Percentiles rank a stretch among this genome's conserved stretches.
Conservation (phyloP, 306 rosid species). For the Quercus rubra region DNA sequence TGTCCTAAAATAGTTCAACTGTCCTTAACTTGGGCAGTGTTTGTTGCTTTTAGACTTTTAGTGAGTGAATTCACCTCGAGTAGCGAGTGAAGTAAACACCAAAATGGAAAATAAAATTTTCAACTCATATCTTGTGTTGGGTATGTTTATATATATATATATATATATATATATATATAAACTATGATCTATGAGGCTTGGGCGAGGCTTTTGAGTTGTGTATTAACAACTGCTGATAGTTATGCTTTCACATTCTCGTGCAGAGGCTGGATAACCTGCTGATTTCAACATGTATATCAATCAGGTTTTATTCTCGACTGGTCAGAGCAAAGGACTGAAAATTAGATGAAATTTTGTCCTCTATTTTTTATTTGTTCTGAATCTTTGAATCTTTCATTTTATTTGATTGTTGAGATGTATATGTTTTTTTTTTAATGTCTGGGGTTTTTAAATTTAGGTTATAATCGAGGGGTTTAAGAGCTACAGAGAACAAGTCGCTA, state of each 20-base stretch:
- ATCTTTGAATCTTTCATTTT: not conserved
- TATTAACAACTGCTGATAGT: conserved; percentile 19
- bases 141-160: not conserved
- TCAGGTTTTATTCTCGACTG: conserved; percentile 55
- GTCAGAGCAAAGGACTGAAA: no score
- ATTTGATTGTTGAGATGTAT: not conserved
- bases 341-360: not conserved
- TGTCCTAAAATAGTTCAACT: not conserved
- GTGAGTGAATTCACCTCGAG: no score
- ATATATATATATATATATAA: no score
- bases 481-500: conserved; percentile 85
- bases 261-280: conserved; percentile 36
- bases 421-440: not conserved
- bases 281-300: conserved; percentile 78
- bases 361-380: not conserved
- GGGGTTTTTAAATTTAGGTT: conserved; percentile 39
- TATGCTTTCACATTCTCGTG: conserved; percentile 1
- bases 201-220: not conserved
- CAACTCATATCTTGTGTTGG: not conserved
- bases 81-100: no score
- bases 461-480: conserved; percentile 96
- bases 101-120: not conserved
- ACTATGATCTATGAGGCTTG: not conserved
- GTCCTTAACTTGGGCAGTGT: no score
- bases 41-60: no score